Evolutionary conservation across 2,329 filamentous ascomycete species (phyloP).

Genomic region (Hyphodiscus sp.): DNA sequence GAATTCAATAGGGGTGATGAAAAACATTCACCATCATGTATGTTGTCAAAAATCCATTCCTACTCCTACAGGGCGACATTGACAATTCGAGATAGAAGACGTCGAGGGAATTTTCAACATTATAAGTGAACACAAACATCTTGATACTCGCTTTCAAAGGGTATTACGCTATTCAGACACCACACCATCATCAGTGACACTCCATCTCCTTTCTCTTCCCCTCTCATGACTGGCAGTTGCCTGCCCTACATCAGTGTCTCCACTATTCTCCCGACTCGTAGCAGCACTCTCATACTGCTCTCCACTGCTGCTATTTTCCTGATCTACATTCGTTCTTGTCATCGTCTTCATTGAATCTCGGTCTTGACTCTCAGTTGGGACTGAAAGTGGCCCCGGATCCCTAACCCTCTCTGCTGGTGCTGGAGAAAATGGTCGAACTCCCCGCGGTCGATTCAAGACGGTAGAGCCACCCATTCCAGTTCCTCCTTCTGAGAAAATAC

Average conservation of each 20-base stretch:
- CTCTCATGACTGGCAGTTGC: slow-evolving; percentile 1
- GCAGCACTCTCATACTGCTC: slow-evolving; percentile 4
- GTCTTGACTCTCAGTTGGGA: background rate
- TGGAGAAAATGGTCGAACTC: slow-evolving; percentile 54
- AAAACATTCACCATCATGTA: too few relatives aligned
- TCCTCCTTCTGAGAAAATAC: slow-evolving; percentile 44
- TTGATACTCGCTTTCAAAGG: background rate
- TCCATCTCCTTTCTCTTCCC: slow-evolving; percentile 25
- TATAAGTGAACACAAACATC: background rate
- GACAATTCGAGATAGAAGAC: too few relatives aligned
- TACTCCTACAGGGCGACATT: too few relatives aligned
- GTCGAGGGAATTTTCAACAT: background rate
- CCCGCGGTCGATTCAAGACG: slow-evolving; percentile 44
- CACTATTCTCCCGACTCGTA: background rate
- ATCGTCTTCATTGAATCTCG: background rate
- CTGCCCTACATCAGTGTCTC: background rate
- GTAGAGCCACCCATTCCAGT: slow-evolving; percentile 12
- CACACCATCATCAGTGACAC: slow-evolving; percentile 25
- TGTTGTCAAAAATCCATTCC: too few relatives aligned
- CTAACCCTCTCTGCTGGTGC: slow-evolving; percentile 23
- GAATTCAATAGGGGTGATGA: too few relatives aligned
- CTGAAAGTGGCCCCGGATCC: slow-evolving; percentile 15
- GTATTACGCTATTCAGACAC: slow-evolving; percentile 19
- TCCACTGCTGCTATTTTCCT: background rate
- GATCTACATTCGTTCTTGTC: background rate